Evolutionary conservation across 148 eudicot species (phyloP).

Genomic region (Drosera capensis): DNA sequence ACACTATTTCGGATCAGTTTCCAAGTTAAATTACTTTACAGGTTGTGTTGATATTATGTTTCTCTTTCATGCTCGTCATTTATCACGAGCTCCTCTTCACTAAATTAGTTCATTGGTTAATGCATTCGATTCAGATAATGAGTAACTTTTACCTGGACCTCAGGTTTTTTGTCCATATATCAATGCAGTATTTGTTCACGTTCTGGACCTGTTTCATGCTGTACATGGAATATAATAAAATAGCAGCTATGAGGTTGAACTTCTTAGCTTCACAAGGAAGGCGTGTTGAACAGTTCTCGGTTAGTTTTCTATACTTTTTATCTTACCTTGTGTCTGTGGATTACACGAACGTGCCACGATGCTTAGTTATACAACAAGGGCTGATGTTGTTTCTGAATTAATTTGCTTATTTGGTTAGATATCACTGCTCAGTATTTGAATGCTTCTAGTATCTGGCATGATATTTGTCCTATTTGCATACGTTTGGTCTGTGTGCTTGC

Average conservation of each 20-base stretch:
- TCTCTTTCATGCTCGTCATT: not conserved
- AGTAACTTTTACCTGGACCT: slow-evolving; percentile 6
- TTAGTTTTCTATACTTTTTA: slow-evolving; percentile 24
- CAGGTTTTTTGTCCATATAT: slow-evolving; percentile 86
- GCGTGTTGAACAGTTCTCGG: slow-evolving; percentile 80
- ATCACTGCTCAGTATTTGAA: too few species aligned
- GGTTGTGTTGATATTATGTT: not conserved
- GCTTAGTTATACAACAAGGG: too few species aligned
- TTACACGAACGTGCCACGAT: not conserved
- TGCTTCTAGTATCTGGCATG: too few species aligned
- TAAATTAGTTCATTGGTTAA: not conserved
- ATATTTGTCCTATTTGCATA: too few species aligned
- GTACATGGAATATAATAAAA: slow-evolving; percentile 65
- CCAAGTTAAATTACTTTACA: not conserved
- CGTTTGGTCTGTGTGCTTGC: too few species aligned
- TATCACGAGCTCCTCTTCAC: not conserved
- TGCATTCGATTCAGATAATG: not conserved
- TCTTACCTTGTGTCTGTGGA: not conserved
- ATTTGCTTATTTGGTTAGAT: too few species aligned
- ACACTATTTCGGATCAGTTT: not conserved
- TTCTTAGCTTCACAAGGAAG: slow-evolving; percentile 68
- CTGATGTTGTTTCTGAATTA: too few species aligned
- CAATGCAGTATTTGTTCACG: slow-evolving; percentile 71
- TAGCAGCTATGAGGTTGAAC: slow-evolving; percentile 62
- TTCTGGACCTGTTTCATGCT: slow-evolving; percentile 94